Conservation (phyloP, 2,329 filamentous ascomycete species). For the Calonectria fujianensis region DNA sequence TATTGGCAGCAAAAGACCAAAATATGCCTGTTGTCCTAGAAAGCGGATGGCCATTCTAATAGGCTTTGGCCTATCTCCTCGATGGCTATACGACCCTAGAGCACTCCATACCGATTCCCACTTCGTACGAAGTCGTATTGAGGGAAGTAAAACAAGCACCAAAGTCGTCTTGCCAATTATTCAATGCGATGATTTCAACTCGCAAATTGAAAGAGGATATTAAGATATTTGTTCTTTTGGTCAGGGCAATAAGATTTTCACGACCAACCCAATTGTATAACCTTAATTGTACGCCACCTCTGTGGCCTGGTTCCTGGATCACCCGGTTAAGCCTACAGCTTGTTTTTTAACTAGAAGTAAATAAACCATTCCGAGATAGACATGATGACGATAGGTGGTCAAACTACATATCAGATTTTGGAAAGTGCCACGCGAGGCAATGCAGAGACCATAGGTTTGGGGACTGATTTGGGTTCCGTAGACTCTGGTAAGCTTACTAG, state of each 20-base stretch:
- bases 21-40: constrained; percentile 7
- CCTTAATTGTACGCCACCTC: too few species aligned
- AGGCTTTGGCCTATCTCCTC: constrained; percentile 14
- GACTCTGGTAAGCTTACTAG: constrained; percentile 6
- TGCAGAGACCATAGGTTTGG: not conserved
- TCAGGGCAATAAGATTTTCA: too few species aligned
- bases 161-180: not conserved
- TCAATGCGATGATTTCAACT: constrained; percentile 9
- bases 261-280: too few species aligned
- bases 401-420: not conserved
- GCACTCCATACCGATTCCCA: not conserved
- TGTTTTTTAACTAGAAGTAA: too few species aligned
- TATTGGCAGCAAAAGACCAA: not conserved
- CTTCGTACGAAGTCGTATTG: constrained; percentile 10
- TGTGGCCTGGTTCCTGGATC: too few species aligned
- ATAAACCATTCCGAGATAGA: not conserved
- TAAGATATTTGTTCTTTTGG: too few species aligned
- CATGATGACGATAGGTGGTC: constrained; percentile 17
- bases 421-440: not conserved
- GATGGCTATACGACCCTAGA: constrained; percentile 18
- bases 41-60: constrained; percentile 20
- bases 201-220: not conserved
- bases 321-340: too few species aligned
- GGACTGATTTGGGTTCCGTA: not conserved
- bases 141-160: constrained; percentile 20